Evolutionary conservation across 2,329 filamentous ascomycete species (phyloP), one percentile per base, ranked within the genome.

Genomic region (Cladosporium sp.): DNA sequence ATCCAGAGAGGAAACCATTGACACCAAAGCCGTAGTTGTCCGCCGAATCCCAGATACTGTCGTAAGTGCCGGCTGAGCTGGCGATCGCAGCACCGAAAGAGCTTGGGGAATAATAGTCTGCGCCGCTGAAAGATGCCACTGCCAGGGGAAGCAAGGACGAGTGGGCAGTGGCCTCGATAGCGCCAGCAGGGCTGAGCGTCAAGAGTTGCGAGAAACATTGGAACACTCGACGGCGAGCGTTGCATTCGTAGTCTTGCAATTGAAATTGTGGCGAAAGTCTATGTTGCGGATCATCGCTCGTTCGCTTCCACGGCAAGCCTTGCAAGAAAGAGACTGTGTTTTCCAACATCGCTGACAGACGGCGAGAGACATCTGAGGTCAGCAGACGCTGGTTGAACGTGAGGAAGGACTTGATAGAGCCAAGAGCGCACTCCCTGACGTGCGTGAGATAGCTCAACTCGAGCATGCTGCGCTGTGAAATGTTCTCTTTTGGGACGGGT

Each of bases 1-100:
- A 90, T 0, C 89, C 88, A 18, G 82, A 79, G 1, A 95, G 84
- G 18, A 97, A 73, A 1, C 91, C 89, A 8, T 89, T 95, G 13
- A 99, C 85, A 2, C 95, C 93, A 68, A 96, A 97, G 1, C 91
- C 92, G 60, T 85, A 91, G 64, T 97, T 97, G 67, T 99, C 93
- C 7, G 85, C 87, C 6, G 96, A 82, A 56, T 97, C 92, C 93
- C 93, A 99, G 34, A 99, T 82, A 1, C 84, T 91, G 61, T 99
- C 93, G 62, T 97, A 96, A 2, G 84, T 87, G 5, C 88, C 89
- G 1, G 90, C 88, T 13, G 91, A 88, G 58, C 86, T 93, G 15
- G 92, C 92, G 62, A 99, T 96, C 0, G 91, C 89, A 12, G 89
- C 87, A 62, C 92, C 95, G 42, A 97, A 68, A 1, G 90, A 92